phyloP scores from a whole-genome alignment of 768 basidiomycete genomes.

The Kwoniella botswanensis region DNA sequence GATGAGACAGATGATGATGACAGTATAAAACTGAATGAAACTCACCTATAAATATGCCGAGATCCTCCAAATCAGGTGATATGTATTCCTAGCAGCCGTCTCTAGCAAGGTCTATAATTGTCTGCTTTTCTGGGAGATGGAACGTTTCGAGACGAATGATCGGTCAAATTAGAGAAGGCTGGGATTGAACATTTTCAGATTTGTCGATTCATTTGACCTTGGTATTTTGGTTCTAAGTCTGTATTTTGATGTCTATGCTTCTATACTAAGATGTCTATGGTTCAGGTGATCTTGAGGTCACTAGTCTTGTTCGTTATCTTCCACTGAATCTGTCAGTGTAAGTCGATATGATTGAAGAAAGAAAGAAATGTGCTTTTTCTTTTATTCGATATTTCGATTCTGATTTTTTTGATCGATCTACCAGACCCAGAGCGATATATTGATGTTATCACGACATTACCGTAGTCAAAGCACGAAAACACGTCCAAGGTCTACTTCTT shows the following conservation, averaged over 20 bases:
- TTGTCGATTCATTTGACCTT: too few relatives aligned
- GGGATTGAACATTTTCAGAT: too few relatives aligned
- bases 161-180: too few relatives aligned
- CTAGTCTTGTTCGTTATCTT: too few relatives aligned
- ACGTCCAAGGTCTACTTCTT: not conserved
- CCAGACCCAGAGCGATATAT: not conserved
- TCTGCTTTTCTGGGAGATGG: not conserved
- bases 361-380: not conserved
- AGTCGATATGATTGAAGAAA: too few relatives aligned
- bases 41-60: not conserved
- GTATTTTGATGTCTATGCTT: too few relatives aligned
- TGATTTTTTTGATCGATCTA: slow-evolving; percentile 1
- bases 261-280: too few relatives aligned
- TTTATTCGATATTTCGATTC: not conserved
- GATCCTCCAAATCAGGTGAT: not conserved
- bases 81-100: not conserved
- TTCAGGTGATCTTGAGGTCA: too few relatives aligned
- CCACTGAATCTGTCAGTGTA: too few relatives aligned
- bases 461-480: not conserved
- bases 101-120: not conserved
- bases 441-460: too few relatives aligned
- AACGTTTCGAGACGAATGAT: too few relatives aligned
- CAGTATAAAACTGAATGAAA: not conserved
- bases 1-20: not conserved
- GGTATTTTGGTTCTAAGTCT: too few relatives aligned